Base-by-base conservation (phyloP, 352 stramenopile species). In the Globisporangium uncinulatum region DNA sequence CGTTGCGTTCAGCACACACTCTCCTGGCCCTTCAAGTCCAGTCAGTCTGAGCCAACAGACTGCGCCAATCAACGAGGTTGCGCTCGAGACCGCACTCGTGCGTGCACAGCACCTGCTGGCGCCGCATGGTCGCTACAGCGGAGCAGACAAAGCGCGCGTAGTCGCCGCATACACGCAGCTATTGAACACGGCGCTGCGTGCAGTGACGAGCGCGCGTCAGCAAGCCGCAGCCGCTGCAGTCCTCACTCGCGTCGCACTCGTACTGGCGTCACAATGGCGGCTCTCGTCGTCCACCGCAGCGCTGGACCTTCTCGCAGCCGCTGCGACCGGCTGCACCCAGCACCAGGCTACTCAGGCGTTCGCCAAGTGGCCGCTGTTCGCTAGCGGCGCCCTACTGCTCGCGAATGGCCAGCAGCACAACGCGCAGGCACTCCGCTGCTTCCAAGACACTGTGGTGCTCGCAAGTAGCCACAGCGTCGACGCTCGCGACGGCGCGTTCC, bases 311-410 rank as follows among this genome's bases (percentile, higher is more conserved):
- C 58, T 65, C 0, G 21, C 36, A 5, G 11, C 21, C 3, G 51
- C 44, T 19, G 58, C n/a, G 6, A 24, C 49, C 34, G 36, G 37
- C n/a, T 65, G 58, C 20, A 36, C 24, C 4, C 13, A 15, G 15
- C 13, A 59, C 14, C 49, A 20, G 2, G 49, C 46, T 6, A 39
- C 49, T 5, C 42, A 11, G 19, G 5, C 9, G 0, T 39, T 34
- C 11, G 56, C 46, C 8, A 71, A 69, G 37, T 70, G 65, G 63
- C 60, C 70, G 14, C 52, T 78, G n/a, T 83, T 90, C 50, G 17
- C 79, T 10, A 56, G 70, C 56, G 77, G 62, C 6, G 67, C 86
- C 51, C 46, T 82, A 6, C 21, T 66, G 10, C 49, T 79, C 11
- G 49, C 69, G 21, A 59, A 51, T 6, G 51, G 61, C 7, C 66